Base-by-base conservation (phyloP, 768 basidiomycete species). In the Rhodocollybia butyracea region DNA sequence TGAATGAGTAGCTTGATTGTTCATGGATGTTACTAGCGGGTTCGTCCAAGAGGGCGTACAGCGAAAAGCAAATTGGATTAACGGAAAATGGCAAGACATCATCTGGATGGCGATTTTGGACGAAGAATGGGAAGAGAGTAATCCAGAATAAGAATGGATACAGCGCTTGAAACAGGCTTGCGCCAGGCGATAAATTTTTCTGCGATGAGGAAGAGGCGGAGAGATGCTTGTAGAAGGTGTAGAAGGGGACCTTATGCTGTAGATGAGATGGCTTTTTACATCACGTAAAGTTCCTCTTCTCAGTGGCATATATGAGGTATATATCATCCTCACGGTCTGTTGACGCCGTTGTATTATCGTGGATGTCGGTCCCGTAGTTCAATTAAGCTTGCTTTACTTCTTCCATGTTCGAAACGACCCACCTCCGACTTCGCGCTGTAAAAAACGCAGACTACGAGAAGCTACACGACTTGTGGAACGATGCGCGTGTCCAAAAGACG, bases 11-110 rank as follows among this genome's bases (percentile, higher is more conserved):
- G 22, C 1, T 27, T 12, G 52, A 8, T 24, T 11, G 17, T 17
- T 34, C 21, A 39, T 22, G 17, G 5, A 39, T 12, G 5, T 1
- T 41, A 27, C 8, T 12, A 76, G 73, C n/a, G 75, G 74, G 0
- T 78, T 76, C 59, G 63, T 70, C 1, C 63, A 69, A 4, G 76
- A 77, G 59, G 75, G 76, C 17, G 64, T 64, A 50, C 68, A 66
- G 29, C 65, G 73, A 27, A 68, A 72, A 19, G 64, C 63, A 17
- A 66, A 67, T 13, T 76, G 75, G 73, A 61, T 59, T 19, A 60
- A 70, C 17, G 64, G 70, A 15, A 64, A 55, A 15, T 76, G 76
- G 73, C 62, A 70, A 36, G 74, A 77, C 53, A 60, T 63, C 12
- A 57, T 76, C 29, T 48, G 63, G 31, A 76, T 77, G 76, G 70